Evolutionary conservation across 2,329 filamentous ascomycete species (phyloP).

Genomic region (Talaromyces verruculosus): DNA sequence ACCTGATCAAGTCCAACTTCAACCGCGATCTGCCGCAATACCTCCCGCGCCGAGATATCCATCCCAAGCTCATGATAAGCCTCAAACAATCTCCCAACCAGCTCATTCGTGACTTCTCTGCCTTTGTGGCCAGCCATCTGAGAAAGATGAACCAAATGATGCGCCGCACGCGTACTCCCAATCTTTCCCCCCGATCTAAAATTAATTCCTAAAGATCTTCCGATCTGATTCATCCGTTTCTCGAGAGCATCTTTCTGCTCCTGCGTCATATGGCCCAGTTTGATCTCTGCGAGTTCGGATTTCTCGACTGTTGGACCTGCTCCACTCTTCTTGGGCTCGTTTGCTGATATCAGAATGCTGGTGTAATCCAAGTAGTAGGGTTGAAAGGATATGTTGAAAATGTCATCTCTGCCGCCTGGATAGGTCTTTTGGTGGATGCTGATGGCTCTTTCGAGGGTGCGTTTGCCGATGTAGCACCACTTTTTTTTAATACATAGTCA

Average conservation of each 20-base stretch:
- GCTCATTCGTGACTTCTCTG: slow-evolving; percentile 24
- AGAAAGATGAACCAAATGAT: slow-evolving; percentile 34
- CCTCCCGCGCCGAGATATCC: slow-evolving; percentile 32
- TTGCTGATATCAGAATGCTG: too few relatives aligned
- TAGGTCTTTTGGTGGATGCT: too few relatives aligned
- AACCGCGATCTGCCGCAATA: slow-evolving; percentile 29
- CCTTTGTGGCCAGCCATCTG: slow-evolving; percentile 23
- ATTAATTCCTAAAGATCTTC: slow-evolving; percentile 35
- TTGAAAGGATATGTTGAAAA: too few relatives aligned
- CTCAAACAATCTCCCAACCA: slow-evolving; percentile 1
- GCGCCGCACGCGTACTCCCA: slow-evolving; percentile 38
- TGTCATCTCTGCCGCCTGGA: too few relatives aligned
- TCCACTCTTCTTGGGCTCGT: slow-evolving; percentile 14
- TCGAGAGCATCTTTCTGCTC: background rate
- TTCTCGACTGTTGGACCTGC: slow-evolving; percentile 24
- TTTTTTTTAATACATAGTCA: too few relatives aligned
- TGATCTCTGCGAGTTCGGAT: background rate
- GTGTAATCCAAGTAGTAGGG: too few relatives aligned
- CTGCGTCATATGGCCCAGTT: background rate
- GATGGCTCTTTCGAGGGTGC: too few relatives aligned
- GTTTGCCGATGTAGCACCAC: too few relatives aligned
- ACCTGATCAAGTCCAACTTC: background rate
- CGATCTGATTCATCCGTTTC: slow-evolving; percentile 26
- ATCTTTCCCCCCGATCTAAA: slow-evolving; percentile 37
- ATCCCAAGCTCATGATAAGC: slow-evolving; percentile 34